phyloP scores from a whole-genome alignment of 192 early-diverging fungal species.

The Mortierella hygrophila region DNA sequence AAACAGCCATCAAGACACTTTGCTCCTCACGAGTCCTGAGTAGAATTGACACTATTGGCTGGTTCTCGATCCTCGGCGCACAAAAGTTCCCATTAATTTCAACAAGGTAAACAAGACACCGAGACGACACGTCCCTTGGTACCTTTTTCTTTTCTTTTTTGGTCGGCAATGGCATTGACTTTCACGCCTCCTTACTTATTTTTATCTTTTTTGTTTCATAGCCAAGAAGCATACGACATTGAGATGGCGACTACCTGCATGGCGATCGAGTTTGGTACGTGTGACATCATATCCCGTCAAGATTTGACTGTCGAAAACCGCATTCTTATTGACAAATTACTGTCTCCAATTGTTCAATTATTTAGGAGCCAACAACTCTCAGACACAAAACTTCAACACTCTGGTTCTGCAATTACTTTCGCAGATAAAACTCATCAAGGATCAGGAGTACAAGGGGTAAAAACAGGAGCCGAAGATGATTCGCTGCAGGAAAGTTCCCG shows the following conservation, averaged over 20 bases:
- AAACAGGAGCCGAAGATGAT: neutral
- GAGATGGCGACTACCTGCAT: slow-evolving; percentile 75
- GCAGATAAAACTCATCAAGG: slow-evolving; percentile 67
- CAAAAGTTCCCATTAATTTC: slow-evolving; percentile 57
- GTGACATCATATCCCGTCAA: neutral
- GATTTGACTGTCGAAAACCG: neutral
- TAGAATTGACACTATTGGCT: slow-evolving; percentile 51
- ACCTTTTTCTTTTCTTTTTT: neutral
- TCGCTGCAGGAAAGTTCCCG: neutral
- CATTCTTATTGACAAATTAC: neutral
- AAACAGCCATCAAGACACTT: slow-evolving; percentile 40
- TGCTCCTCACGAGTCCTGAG: slow-evolving; percentile 44
- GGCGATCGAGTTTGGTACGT: slow-evolving; percentile 72
- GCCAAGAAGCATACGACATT: slow-evolving; percentile 80
- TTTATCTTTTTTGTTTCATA: slow-evolving; percentile 26
- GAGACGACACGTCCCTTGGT: neutral
- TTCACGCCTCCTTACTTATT: neutral
- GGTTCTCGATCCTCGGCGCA: slow-evolving; percentile 47
- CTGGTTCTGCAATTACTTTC: slow-evolving; percentile 71
- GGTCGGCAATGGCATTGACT: neutral
- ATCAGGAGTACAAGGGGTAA: slow-evolving; percentile 59
- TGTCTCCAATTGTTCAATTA: neutral
- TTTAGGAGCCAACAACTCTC: slow-evolving; percentile 71
- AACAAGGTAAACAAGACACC: slow-evolving; percentile 37
- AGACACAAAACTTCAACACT: slow-evolving; percentile 76